phyloP scores from a whole-genome alignment of 1,284 basidiomycete genomes.

The Polyporus tsugae region DNA sequence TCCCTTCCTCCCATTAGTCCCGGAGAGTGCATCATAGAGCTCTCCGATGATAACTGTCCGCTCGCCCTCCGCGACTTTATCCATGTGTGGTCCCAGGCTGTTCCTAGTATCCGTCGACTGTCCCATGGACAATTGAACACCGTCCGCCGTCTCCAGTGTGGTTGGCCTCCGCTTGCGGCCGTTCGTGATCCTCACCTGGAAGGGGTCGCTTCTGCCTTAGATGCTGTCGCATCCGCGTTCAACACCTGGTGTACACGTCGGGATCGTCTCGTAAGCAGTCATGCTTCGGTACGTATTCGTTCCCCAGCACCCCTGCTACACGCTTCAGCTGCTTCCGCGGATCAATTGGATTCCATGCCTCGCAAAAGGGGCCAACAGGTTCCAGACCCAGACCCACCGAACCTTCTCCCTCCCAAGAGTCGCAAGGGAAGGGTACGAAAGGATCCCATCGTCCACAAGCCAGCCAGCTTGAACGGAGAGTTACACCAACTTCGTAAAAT shows the following conservation, averaged over 20 bases:
- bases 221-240: neutral
- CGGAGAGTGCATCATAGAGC: too few species aligned
- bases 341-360: neutral
- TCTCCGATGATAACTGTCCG: slow-evolving; percentile 3
- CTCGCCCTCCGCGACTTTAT: slow-evolving; percentile 1
- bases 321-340: neutral
- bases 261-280: neutral
- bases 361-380: neutral
- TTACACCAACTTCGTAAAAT: neutral
- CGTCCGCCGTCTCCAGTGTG: neutral
- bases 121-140: neutral
- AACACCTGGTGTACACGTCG: slow-evolving; percentile 1
- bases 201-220: neutral
- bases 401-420: neutral
- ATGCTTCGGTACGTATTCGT: neutral
- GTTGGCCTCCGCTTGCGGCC: neutral
- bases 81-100: slow-evolving; percentile 5
- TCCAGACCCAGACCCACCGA: neutral
- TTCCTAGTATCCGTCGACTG: slow-evolving; percentile 10
- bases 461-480: neutral
- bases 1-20: neutral
- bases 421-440: neutral
- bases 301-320: neutral
- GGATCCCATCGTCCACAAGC: neutral
- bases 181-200: neutral